Evolutionary conservation across 805 yeast genomes (phyloP).

Genomic region (Nakazawaea anatomiae): DNA sequence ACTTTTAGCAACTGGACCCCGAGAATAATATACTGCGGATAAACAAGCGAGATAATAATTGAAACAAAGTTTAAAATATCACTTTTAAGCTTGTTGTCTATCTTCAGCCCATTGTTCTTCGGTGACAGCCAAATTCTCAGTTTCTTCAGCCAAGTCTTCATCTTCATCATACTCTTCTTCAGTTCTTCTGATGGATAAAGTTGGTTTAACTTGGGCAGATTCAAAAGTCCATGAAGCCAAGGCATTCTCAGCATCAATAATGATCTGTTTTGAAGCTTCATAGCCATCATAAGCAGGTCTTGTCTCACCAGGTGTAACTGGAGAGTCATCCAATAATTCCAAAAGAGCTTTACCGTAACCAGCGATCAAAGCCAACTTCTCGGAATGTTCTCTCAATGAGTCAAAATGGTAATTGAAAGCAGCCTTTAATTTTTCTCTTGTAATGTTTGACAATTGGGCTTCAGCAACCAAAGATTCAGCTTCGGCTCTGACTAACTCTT

Average conservation of each 20-base stretch:
- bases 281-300: constrained; percentile 98
- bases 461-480: constrained; percentile 98
- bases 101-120: constrained; percentile 30
- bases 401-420: constrained; percentile 97
- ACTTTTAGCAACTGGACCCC: no score
- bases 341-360: constrained; percentile 97
- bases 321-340: constrained; percentile 92
- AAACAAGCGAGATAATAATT: no score
- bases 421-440: constrained; percentile 96
- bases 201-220: constrained; percentile 90
- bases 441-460: constrained; percentile 96
- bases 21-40: no score
- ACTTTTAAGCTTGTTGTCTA: constrained; percentile 18
- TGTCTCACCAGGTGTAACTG: constrained; percentile 98
- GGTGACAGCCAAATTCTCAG: constrained; percentile 21
- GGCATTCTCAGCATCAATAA: constrained; percentile 94
- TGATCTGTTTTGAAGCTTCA: constrained; percentile 96
- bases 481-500: constrained; percentile 97
- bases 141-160: constrained; percentile 35
- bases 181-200: constrained; percentile 77
- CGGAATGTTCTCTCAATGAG: constrained; percentile 89
- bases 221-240: constrained; percentile 96
- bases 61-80: no score
- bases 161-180: constrained; percentile 57
- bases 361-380: constrained; percentile 94